Percentiles rank a stretch among this genome's conserved stretches.
phyloP scores from a whole-genome alignment of 176 grass and related monocot species.

The Musa schizocarpa region DNA sequence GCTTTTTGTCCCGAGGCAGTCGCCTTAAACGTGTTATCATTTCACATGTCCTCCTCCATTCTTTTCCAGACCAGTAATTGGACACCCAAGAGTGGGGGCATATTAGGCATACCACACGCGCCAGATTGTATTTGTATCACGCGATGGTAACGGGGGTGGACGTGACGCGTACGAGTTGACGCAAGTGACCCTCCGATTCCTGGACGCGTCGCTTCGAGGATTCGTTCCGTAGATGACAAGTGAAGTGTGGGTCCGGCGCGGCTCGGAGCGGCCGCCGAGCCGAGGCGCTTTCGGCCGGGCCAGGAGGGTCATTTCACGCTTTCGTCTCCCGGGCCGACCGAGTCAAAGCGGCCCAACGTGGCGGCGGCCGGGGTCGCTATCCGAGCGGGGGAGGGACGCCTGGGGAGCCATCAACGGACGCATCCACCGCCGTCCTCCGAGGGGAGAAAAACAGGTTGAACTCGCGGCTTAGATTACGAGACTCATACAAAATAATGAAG shows the following conservation, averaged over 20 bases:
- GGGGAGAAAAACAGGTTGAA: too few species aligned
- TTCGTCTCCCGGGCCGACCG: neutral
- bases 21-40: neutral
- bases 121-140: neutral
- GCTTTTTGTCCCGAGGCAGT: neutral
- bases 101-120: neutral
- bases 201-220: neutral
- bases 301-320: neutral
- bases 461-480: too few species aligned
- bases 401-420: too few species aligned
- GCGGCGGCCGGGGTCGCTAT: neutral
- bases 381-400: neutral
- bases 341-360: neutral
- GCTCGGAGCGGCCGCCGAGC: neutral
- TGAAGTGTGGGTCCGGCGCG: neutral
- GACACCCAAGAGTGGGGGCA: neutral
- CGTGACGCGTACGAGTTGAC: neutral
- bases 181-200: neutral
- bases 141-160: neutral
- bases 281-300: neutral
- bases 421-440: too few species aligned
- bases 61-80: neutral
- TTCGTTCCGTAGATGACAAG: neutral
- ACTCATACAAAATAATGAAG: too few species aligned
- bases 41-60: neutral